Base-by-base conservation (phyloP, 352 stramenopile genomes). In the Phytopythium mirpurense region DNA sequence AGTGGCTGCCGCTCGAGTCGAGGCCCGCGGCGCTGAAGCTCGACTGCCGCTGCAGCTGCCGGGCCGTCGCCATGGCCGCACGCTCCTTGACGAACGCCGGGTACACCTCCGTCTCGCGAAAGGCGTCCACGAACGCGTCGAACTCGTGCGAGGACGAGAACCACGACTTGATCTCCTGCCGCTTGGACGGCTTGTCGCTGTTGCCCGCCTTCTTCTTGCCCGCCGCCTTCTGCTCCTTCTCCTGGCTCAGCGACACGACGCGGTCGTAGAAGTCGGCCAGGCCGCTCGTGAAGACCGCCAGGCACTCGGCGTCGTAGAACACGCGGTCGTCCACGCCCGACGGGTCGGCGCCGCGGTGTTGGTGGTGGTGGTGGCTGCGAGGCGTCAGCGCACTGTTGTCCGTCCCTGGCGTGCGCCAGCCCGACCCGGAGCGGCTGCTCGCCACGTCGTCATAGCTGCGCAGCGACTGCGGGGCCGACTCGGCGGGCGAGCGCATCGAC, bases 141-240 rank as follows among this genome's bases (percentile, higher is more conserved):
- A 86, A 89, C 21, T 92, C 82, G 60, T 92, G 82, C 12, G 78
- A 86, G 2, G 78, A 90, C 37, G 79, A 90, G 40, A 92, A 92
- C 82, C 82, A 92, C 34, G 82, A 78, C 63, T 88, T 88, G 65
- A 92, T 81, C 59, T 92, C 82, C 46, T 92, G 78, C 0, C 78
- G 72, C 57, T 90, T 90, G 16, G 81, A 91, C 46, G 80, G 63
- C 23, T 81, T 78, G 38, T 55, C 66, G 14, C 42, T 56, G 27
- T 70, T 83, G 37, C 49, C 48, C 18, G 65, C 75, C 50, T 80
- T 81, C 32, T 76, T 84, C 48, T 74, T 82, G 43, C 67, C 68
- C 15, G 19, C n/a, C 36, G 63, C 29, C 54, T 90, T 90, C 53
- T 79, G 79, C 6, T 82, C 68, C 19, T 79, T 83, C 26, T 91